Percentiles rank a stretch among this genome's conserved stretches.
These are phyloP conservation scores for Aspergillus nanangensis DNA, from an alignment of 495 filamentous ascomycete species.

Conservation along the genomic window DNA sequence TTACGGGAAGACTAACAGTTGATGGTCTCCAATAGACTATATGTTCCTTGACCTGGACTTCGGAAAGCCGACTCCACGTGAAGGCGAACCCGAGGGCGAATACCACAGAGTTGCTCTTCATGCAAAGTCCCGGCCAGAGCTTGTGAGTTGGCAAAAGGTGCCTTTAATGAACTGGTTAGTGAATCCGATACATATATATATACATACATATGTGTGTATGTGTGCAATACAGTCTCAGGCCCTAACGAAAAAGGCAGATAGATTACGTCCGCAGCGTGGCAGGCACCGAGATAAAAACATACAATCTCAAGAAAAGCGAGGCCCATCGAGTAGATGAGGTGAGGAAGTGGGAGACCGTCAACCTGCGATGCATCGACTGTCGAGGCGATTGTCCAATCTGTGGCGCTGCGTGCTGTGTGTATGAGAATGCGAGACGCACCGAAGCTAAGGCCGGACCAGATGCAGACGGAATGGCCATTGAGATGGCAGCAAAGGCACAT, in stretches of 20 bases:
- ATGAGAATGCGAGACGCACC: background rate
- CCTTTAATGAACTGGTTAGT: slow-evolving; percentile 11
- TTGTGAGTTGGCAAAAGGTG: background rate
- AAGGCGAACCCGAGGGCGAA: background rate
- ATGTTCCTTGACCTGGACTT: slow-evolving; percentile 11
- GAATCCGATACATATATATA: background rate
- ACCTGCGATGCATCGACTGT: slow-evolving; percentile 18
- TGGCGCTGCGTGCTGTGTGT: slow-evolving; percentile 15
- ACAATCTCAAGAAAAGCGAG: background rate
- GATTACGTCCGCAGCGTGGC: slow-evolving; percentile 13
- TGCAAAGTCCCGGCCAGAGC: background rate
- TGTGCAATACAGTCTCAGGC: background rate
- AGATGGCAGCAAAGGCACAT: background rate
- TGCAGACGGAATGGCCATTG: background rate
- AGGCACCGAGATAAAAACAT: slow-evolving; percentile 7
- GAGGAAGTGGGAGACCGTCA: slow-evolving; percentile 13
- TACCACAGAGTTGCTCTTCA: background rate
- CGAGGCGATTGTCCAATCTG: slow-evolving; percentile 17
- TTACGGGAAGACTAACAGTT: slow-evolving; percentile 3
- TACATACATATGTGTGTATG: too few species aligned
- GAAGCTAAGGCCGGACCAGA: background rate
- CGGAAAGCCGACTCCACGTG: slow-evolving; percentile 1
- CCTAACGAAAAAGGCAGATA: slow-evolving; percentile 3
- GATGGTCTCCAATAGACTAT: slow-evolving; percentile 7
- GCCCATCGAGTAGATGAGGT: slow-evolving; percentile 6